Evolutionary conservation across 257 asterid genomes (phyloP), one percentile per base, ranked within the genome.

Genomic region (Solanum sparsipilum): DNA sequence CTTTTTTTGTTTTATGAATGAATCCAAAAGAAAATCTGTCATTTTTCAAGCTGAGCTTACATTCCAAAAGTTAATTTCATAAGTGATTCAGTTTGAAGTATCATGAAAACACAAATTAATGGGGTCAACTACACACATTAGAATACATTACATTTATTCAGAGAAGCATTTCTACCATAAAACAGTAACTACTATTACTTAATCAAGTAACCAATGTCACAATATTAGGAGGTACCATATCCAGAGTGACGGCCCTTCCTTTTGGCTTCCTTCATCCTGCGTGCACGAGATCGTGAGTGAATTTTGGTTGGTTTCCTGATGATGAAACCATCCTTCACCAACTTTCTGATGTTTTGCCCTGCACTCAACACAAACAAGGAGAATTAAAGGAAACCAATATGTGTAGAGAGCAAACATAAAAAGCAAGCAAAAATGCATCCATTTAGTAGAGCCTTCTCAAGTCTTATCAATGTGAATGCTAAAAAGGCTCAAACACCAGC

Each of bases 191-290:
- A 29, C 7, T 5, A 27, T 16, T 18, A 46, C 38, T n/a, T 13
- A 78, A 44, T 27, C 39, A 44, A 15, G 39, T 8, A 84, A 35
- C 76, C 35, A 35, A n/a, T 6, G 25, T 32, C 41, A 63, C 8
- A 35, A 15, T 5, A 84, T n/a, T 20, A 84, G 15, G 23, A 27
- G 13, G 23, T 94, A 95, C 99, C 99, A n/a, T 94, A 94, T 93
- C 99, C 99, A 72, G 99, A 95, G 89, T 95, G 99, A 65, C 99
- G 99, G 3, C 99, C 99, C 94, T 96, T 95, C 34, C 97, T 91
- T 95, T 96, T 96, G 76, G 99, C 98, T 63, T 93, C 98, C 91
- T 96, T 96, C 99, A 96, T 95, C 13, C 97, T 41, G 71, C 98
- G 98, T 8, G 99, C 99, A 16, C 98, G 98, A 32, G 98, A 96